phyloP scores from a whole-genome alignment of 164 flowering plant species.

The Brasenia schreberi region DNA sequence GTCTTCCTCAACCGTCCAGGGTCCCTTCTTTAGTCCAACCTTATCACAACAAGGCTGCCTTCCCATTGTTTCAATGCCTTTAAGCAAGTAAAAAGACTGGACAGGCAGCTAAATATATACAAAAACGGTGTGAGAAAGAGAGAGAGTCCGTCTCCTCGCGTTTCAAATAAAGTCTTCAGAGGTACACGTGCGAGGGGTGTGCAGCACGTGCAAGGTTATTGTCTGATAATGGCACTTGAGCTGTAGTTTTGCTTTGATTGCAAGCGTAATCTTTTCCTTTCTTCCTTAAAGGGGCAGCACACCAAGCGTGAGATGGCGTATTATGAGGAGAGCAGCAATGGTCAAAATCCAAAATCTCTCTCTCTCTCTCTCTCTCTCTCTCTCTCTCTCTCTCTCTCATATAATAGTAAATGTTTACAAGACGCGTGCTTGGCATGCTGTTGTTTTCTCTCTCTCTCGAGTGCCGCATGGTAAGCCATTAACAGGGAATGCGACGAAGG shows the following conservation, averaged over 20 bases:
- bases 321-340: not conserved
- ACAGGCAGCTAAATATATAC: not conserved
- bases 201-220: not conserved
- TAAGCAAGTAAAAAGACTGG: not conserved
- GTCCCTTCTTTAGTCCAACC: conserved; percentile 68
- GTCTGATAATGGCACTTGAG: conserved; percentile 2
- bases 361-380: not conserved
- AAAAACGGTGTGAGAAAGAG: not conserved
- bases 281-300: not conserved
- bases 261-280: not conserved
- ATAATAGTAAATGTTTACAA: too few relatives aligned
- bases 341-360: not conserved
- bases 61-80: conserved; percentile 28
- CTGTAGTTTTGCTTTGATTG: conserved; percentile 1
- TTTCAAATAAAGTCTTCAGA: not conserved
- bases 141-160: not conserved
- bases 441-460: not conserved
- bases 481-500: too few relatives aligned
- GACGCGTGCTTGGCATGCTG: not conserved
- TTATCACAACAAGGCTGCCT: conserved; percentile 76
- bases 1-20: conserved; percentile 70
- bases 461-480: not conserved
- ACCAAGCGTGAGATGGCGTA: not conserved
- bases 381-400: not conserved
- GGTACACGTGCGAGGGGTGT: conserved; percentile 2